These are phyloP conservation scores for Aureoboletus auriporus DNA, from an alignment of 768 basidiomycete genomes.

Conservation along the genomic window DNA sequence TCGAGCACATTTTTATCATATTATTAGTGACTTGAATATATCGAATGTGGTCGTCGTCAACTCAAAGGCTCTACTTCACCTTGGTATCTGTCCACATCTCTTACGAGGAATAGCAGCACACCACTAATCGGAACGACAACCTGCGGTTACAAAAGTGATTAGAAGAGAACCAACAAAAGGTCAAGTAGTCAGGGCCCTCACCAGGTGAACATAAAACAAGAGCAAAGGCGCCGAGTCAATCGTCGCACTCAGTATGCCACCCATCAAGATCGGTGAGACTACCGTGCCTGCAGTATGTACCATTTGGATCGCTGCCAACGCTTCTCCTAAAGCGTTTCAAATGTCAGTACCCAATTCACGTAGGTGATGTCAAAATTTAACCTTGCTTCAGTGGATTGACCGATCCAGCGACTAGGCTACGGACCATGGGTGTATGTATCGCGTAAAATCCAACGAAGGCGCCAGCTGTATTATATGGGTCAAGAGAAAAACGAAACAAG, in stretches of 20 bases:
- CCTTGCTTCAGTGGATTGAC: conserved; percentile 28
- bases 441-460: conserved; percentile 10
- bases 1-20: no score
- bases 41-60: no score
- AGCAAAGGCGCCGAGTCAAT: conserved; percentile 19
- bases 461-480: conserved; percentile 11
- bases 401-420: conserved; percentile 26
- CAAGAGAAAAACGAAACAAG: background rate
- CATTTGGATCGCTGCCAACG: conserved; percentile 28
- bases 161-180: background rate
- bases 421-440: conserved; percentile 12
- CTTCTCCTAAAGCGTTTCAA: conserved; percentile 16
- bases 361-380: background rate
- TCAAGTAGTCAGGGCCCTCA: background rate
- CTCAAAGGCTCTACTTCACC: no score
- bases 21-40: no score
- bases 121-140: conserved; percentile 9
- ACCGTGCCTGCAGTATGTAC: conserved; percentile 13
- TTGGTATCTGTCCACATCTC: conserved; percentile 14
- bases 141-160: conserved; percentile 5
- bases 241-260: conserved; percentile 22
- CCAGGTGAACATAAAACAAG: conserved; percentile 23
- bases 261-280: conserved; percentile 29
- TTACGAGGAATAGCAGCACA: conserved; percentile 20
- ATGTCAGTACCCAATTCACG: background rate